Evolutionary conservation across 106 monocot species (phyloP), one percentile per base, ranked within the genome.

Genomic region (Allium fistulosum): DNA sequence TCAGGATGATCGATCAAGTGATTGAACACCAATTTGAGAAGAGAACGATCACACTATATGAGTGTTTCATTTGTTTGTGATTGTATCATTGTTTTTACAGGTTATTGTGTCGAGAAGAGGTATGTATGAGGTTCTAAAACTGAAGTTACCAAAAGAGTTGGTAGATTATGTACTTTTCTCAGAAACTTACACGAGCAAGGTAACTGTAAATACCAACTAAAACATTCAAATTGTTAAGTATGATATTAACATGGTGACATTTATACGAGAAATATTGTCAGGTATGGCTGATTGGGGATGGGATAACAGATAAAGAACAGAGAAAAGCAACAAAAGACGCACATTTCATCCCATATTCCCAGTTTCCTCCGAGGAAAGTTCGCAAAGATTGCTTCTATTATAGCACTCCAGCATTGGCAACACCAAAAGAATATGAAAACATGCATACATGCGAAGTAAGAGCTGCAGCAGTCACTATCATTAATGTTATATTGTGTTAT

Each of bases 401-500:
- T 28, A 69, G 22, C 27, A 84, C 87, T 18, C 92, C 87, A n/a
- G 72, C 92, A 28, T 49, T 92, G 82, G 14, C 48, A 17, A 65
- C 80, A 9, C 92, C 92, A 9, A 74, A 78, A 55, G 55, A 69
- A 9, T 82, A 74, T 17, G 84, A 92, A 65, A 92, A 92, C 76
- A 48, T 87, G 48, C 92, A 92, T 57, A 22, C 84, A 1, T 92
- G 92, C 48, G 92, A 92, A 87, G 91, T 91, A 76, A 49, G 3
- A 53, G 13, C 6, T 55, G 2, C 5, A 4, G 37, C 2, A 4
- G 1, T 37, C 5, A 4, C 5, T 37, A 4, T 37, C 27, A 37
- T 18, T 59, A 18, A 17, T 9, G 16, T 22, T 22, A 22, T 22
- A 22, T 22, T 22, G 22, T 22, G 0, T 4, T 59, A 6, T 59